Evolutionary conservation across 2,329 filamentous ascomycete species (phyloP).

Genomic region (Hypoxylon sp.): DNA sequence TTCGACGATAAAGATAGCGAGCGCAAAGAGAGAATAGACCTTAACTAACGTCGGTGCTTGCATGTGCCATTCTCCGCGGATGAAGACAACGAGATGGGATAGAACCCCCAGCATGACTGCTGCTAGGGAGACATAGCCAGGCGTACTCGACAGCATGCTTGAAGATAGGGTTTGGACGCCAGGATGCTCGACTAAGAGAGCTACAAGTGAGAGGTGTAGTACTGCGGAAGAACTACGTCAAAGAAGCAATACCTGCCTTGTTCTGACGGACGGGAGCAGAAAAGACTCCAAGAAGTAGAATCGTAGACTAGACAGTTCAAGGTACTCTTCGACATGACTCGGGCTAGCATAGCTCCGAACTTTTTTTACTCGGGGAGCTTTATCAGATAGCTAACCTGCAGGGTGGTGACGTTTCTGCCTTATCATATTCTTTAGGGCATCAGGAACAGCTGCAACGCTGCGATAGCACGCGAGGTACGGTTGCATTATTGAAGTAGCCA

Average conservation of each 20-base stretch:
- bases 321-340: not conserved
- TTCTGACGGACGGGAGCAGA: not conserved
- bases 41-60: constrained; percentile 22
- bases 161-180: not conserved
- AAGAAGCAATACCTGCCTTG: not conserved
- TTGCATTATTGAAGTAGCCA: constrained; percentile 15
- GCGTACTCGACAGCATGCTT: constrained; percentile 6
- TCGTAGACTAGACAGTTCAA: not conserved
- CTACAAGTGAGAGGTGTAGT: not conserved
- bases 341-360: not conserved
- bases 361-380: not conserved
- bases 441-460: not conserved
- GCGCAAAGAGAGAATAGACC: constrained; percentile 14
- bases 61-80: constrained; percentile 45
- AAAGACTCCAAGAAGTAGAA: not conserved
- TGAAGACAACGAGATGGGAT: constrained; percentile 40
- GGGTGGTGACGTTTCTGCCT: constrained; percentile 2
- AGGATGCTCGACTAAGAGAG: not conserved
- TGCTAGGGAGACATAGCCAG: not conserved
- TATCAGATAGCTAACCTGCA: not conserved
- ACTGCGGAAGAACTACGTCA: not conserved
- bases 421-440: constrained; percentile 4
- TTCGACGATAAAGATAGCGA: constrained; percentile 13
- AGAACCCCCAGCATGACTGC: constrained; percentile 17
- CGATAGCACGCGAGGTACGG: constrained; percentile 6